phyloP scores from a whole-genome alignment of 371 early-diverging fungal genomes.

The Parasitella parasitica region DNA sequence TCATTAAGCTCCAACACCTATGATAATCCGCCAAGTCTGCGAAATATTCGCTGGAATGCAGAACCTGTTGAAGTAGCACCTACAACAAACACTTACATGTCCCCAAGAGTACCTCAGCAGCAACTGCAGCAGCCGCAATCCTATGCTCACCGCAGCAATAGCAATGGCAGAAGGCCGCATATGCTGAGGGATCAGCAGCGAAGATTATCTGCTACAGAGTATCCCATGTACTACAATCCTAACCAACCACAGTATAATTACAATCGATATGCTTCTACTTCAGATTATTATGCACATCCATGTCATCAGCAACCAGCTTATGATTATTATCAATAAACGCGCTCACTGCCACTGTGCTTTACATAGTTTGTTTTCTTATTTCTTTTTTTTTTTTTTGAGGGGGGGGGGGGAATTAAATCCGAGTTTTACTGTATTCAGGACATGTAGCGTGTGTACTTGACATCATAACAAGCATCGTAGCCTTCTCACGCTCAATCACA shows the following conservation, averaged over 20 bases:
- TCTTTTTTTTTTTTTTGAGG: too few relatives aligned
- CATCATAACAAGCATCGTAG: not conserved
- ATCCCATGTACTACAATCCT: not conserved
- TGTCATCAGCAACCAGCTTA: not conserved
- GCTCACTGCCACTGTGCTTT: not conserved
- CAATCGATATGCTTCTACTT: constrained; percentile 16
- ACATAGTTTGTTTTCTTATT: not conserved
- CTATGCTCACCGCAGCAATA: not conserved
- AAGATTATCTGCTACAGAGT: constrained; percentile 16
- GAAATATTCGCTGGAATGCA: constrained; percentile 20
- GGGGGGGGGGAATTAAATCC: too few relatives aligned
- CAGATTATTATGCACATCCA: constrained; percentile 12
- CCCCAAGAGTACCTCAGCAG: not conserved
- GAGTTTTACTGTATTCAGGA: not conserved
- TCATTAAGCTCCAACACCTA: not conserved
- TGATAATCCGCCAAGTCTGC: constrained; percentile 16
- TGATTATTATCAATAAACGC: constrained; percentile 6
- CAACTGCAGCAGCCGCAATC: not conserved
- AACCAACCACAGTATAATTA: not conserved
- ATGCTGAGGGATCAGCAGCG: constrained; percentile 1
- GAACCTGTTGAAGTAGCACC: constrained; percentile 1
- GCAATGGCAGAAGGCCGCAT: constrained; percentile 3
- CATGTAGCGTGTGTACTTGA: not conserved
- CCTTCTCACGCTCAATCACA: not conserved
- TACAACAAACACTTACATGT: constrained; percentile 1